Evolutionary conservation across 106 monocot genomes (phyloP), one percentile per base, ranked within the genome.

Genomic region (Platanthera zijinensis): DNA sequence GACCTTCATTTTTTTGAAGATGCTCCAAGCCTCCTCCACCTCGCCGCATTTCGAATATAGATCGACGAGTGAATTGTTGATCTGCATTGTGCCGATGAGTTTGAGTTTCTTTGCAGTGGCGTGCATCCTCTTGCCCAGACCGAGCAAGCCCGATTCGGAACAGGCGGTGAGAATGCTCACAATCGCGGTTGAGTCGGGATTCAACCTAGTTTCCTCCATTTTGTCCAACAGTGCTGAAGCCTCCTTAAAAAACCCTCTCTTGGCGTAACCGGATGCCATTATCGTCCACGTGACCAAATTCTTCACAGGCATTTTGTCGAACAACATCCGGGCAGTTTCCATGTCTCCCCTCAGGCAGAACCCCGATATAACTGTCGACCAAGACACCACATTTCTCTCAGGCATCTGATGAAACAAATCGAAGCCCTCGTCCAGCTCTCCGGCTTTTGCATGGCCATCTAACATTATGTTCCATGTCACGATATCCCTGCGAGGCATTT

Each of bases 211-310:
- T 51, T 77, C 74, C 52, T 85, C 80, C 90, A 95, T 95, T 79
- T 69, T 75, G 52, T 81, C 76, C 66, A 95, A 82, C 71, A 95
- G 75, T 13, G 19, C 11, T 6, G 25, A 71, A 45, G 92, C 95
- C 61, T 95, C 88, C 22, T 67, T 69, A 0, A 78, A 83, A 22
- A 78, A 64, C 5, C 92, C 92, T 77, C 84, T 92, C 21, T 84
- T 80, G 0, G 92, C 95, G 82, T 88, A 95, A 0, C 84, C 92
- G 30, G 92, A 81, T 45, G 92, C 73, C 77, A 95, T 95, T 39
- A 95, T 90, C 0, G 95, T 92, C 95, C 95, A 95, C 0, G 86
- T 22, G 14, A 95, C 87, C 77, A 92, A 88, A 69, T 92, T 95
- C 78, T 84, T 90, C 3, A 19, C 66, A 5, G 89, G 88, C 92